Evolutionary conservation across 148 eudicot species (phyloP).

Genomic region (Pharnaceum exiguum): DNA sequence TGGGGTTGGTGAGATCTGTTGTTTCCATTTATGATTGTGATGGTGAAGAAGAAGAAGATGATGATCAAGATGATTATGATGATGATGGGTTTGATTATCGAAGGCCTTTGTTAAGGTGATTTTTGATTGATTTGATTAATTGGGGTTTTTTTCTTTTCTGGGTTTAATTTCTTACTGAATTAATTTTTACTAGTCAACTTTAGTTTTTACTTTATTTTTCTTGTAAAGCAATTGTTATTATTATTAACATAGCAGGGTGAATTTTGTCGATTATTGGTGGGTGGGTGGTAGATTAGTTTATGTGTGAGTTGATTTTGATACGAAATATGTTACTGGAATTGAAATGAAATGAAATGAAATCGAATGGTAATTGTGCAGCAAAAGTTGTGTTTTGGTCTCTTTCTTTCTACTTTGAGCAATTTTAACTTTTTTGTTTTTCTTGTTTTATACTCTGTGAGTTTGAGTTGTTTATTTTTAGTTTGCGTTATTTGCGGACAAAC

Average conservation of each 20-base stretch:
- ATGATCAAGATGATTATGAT: slow-evolving; percentile 5
- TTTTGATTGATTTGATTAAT: too few species aligned
- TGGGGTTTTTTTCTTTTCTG: too few species aligned
- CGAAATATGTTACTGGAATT: neutral
- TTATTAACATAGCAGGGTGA: neutral
- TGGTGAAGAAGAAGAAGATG: slow-evolving; percentile 14
- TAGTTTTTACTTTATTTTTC: too few species aligned
- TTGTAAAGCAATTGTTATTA: neutral
- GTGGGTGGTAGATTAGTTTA: neutral
- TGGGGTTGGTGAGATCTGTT: slow-evolving; percentile 32
- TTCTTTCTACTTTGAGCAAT: neutral
- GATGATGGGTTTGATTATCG: neutral
- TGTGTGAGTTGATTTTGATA: slow-evolving; percentile 1
- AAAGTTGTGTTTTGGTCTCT: slow-evolving; percentile 1
- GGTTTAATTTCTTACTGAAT: too few species aligned
- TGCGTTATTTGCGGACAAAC: too few species aligned
- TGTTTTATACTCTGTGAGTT: too few species aligned
- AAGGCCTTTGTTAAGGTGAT: neutral
- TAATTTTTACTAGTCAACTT: too few species aligned
- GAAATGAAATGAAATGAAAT: neutral
- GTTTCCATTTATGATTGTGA: slow-evolving; percentile 29
- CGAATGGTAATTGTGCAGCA: slow-evolving; percentile 6
- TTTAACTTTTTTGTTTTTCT: neutral
- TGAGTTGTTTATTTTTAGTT: too few species aligned
- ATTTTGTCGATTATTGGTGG: neutral